A percentile compares a stretch with the other conserved stretches of the same genome.
These are phyloP conservation scores for Fagopyrum esculentum DNA, from an alignment of 148 eudicot species.

Conservation along the genomic window DNA sequence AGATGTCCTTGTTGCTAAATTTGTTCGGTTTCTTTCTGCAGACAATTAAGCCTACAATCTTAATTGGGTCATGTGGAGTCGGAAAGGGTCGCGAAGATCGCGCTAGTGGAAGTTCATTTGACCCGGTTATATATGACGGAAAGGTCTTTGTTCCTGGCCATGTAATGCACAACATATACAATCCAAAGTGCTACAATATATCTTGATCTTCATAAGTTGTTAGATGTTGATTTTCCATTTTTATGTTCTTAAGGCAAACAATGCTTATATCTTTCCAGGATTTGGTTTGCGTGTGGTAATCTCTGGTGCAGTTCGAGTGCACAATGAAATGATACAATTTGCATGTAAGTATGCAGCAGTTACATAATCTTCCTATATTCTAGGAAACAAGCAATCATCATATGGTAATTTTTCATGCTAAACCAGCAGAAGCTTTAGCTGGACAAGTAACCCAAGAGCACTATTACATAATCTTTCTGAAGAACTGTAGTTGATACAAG, in stretches of 20 bases:
- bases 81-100: conserved; percentile 89
- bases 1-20: not conserved
- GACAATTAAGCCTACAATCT: conserved; percentile 77
- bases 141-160: conserved; percentile 72
- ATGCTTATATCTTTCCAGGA: conserved; percentile 94
- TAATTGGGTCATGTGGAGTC: conserved; percentile 88
- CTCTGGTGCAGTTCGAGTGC: conserved; percentile 88
- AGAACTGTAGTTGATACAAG: too few species aligned
- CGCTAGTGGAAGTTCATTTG: conserved; percentile 95
- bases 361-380: too few species aligned
- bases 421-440: conserved; percentile 86
- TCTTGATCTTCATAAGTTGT: too few species aligned
- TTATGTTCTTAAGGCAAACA: conserved; percentile 53
- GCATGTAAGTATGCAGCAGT: conserved; percentile 51
- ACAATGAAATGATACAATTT: conserved; percentile 74
- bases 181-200: not conserved
- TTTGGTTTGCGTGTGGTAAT: conserved; percentile 83
- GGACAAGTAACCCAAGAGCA: conserved; percentile 71
- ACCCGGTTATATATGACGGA: conserved; percentile 66
- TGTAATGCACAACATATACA: conserved; percentile 26
- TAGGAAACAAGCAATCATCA: too few species aligned
- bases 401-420: not conserved
- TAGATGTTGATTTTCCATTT: not conserved
- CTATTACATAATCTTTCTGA: conserved; percentile 19
- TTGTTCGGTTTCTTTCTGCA: conserved; percentile 16